Conservation (phyloP, 2,329 filamentous ascomycete genomes). For the Xylariales sp. region DNA sequence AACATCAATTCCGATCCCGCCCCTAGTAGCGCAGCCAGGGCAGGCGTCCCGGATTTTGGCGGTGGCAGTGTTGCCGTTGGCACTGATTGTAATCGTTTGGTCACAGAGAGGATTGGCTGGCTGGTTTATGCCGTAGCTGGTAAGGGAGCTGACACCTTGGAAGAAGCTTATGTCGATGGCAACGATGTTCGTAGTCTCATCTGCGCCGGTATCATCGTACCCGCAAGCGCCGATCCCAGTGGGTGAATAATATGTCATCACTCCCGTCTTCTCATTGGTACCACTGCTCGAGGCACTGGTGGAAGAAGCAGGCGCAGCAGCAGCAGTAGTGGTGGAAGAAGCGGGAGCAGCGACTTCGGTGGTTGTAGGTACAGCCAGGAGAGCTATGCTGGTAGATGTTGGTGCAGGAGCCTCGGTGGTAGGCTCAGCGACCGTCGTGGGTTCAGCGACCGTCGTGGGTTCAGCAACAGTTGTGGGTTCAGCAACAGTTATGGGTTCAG, state of each 20-base stretch:
- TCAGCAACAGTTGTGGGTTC: constrained; percentile 15
- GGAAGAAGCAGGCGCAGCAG: constrained; percentile 16
- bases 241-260: constrained; percentile 70
- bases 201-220: constrained; percentile 51
- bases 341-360: constrained; percentile 10
- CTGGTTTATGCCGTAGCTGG: constrained; percentile 44
- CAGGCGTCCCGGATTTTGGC: constrained; percentile 72
- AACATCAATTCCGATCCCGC: constrained; percentile 52
- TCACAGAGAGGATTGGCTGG: constrained; percentile 63
- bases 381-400: constrained; percentile 1
- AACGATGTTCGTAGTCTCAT: constrained; percentile 55
- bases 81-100: constrained; percentile 59
- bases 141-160: constrained; percentile 51
- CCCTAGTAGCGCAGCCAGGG: constrained; percentile 67
- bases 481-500: constrained; percentile 17
- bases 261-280: constrained; percentile 41
- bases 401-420: background rate
- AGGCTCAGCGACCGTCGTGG: constrained; percentile 2
- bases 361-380: background rate
- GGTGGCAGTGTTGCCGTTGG: constrained; percentile 48
- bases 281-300: constrained; percentile 20
- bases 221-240: constrained; percentile 70
- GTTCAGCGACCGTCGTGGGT: constrained; percentile 15
- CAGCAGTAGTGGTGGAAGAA: constrained; percentile 16
- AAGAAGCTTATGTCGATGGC: constrained; percentile 58